phyloP scores from a whole-genome alignment of 164 flowering plant species.

The Kalanchoe fedtschenkoi region DNA sequence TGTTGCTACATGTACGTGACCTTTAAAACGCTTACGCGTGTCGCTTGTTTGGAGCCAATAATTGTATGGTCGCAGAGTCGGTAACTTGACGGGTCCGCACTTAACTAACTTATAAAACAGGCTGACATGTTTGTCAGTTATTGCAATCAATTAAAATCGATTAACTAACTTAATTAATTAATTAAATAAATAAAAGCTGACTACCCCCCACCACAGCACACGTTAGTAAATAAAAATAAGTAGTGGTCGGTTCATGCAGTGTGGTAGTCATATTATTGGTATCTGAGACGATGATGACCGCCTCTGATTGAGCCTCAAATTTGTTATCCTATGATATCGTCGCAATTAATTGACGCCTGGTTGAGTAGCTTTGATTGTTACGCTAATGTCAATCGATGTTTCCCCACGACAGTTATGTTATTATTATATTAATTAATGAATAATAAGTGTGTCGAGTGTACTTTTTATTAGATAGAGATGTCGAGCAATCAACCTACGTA shows the following conservation, averaged over 20 bases:
- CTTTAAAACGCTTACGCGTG: background rate
- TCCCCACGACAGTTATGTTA: background rate
- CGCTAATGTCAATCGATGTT: background rate
- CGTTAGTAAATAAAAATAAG: background rate
- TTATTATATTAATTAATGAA: too few species aligned
- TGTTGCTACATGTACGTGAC: background rate
- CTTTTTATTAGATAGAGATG: too few species aligned
- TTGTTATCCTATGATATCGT: background rate
- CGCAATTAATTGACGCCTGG: background rate
- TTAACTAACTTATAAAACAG: background rate
- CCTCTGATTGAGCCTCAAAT: background rate
- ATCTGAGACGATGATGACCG: background rate
- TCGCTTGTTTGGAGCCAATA: background rate
- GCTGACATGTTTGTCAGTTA: background rate
- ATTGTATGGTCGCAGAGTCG: background rate
- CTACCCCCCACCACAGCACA: background rate
- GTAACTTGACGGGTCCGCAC: conserved; percentile 6
- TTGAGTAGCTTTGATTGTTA: background rate
- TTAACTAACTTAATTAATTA: background rate
- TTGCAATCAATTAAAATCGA: background rate
- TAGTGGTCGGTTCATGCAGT: background rate
- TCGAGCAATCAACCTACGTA: too few species aligned
- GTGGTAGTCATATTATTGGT: background rate
- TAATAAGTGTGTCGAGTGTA: too few species aligned
- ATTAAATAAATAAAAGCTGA: background rate